Conservation (phyloP, 257 asterid genomes). For the Anisodus tanguticus region DNA sequence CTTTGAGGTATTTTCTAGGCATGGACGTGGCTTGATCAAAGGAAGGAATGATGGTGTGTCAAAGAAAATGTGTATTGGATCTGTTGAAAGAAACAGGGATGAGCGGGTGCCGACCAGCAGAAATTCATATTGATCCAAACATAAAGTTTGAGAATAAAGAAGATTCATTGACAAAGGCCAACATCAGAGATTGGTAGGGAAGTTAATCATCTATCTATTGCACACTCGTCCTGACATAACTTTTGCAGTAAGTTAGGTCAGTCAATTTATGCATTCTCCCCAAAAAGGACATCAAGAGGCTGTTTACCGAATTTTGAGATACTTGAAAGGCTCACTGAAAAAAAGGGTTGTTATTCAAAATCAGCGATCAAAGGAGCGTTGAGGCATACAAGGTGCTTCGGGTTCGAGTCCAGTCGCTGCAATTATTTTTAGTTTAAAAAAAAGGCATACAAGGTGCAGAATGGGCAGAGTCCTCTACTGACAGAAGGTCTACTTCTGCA, state of each 20-base stretch:
- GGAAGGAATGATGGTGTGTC: neutral
- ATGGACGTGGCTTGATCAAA: neutral
- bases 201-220: neutral
- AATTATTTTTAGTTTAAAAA: neutral
- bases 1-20: neutral
- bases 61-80: slow-evolving; percentile 2
- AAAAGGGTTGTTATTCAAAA: neutral
- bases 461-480: neutral
- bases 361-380: neutral
- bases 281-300: neutral
- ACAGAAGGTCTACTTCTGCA: neutral
- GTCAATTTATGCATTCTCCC: slow-evolving; percentile 17
- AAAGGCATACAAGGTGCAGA: neutral
- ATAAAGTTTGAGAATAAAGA: neutral
- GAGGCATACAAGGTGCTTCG: neutral
- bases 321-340: neutral
- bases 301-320: neutral
- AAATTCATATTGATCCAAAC: neutral
- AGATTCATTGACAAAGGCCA: neutral
- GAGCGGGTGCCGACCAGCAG: neutral
- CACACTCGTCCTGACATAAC: neutral
- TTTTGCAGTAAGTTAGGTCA: neutral
- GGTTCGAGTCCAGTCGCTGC: too few species aligned
- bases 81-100: neutral
- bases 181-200: neutral